Evolutionary conservation across 192 early-diverging fungal species (phyloP).

Genomic region (Fimicolochytrium jonesii): DNA sequence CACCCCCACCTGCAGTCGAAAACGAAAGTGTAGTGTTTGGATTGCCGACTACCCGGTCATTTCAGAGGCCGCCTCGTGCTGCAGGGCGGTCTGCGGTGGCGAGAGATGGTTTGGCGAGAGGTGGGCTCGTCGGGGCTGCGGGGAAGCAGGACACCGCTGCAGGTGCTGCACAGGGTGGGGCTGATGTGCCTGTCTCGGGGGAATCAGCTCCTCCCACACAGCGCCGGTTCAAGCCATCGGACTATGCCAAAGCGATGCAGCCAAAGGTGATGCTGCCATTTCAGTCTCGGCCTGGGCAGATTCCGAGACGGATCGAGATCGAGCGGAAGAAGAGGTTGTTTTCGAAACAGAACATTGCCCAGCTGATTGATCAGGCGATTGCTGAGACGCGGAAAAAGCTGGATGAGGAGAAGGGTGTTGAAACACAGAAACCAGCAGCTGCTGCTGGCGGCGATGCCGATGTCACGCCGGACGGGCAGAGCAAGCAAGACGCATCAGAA

Average conservation of each 20-base stretch:
- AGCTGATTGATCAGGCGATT: constrained; percentile 16
- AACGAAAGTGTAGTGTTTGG: constrained; percentile 17
- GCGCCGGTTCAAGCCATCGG: constrained; percentile 1
- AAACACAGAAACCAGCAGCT: not conserved
- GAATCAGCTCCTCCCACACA: not conserved
- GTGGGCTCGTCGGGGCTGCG: not conserved
- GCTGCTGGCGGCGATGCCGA: not conserved
- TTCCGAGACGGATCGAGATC: constrained; percentile 54
- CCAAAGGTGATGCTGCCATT: constrained; percentile 52
- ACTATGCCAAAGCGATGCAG: constrained; percentile 43
- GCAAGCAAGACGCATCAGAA: not conserved
- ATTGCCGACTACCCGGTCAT: constrained; percentile 20
- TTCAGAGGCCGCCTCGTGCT: constrained; percentile 14
- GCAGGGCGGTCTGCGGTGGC: not conserved
- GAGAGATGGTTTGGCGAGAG: not conserved
- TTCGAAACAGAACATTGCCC: constrained; percentile 30
- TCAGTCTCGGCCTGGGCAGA: constrained; percentile 41
- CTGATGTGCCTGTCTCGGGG: no score
- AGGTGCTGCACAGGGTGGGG: not conserved
- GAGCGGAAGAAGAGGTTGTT: constrained; percentile 49
- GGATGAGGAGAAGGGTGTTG: not conserved
- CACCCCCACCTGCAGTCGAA: constrained; percentile 7
- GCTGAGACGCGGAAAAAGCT: constrained; percentile 10
- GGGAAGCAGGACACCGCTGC: not conserved
- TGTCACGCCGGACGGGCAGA: no score